phyloP scores from a whole-genome alignment of 2,329 filamentous ascomycete genomes.

The Fusarium scirpi region DNA sequence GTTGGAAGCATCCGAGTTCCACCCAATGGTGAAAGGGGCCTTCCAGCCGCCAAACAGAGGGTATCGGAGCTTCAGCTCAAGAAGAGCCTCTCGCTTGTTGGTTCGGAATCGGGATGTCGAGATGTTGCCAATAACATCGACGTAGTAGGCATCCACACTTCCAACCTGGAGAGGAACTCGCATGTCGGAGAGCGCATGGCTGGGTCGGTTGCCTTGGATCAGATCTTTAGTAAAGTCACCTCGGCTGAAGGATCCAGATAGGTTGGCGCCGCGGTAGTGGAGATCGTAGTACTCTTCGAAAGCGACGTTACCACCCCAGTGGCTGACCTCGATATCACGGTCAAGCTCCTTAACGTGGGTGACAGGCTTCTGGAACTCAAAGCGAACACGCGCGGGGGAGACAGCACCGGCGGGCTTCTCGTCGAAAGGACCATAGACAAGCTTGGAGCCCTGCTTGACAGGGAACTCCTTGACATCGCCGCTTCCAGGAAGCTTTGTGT shows the following conservation, averaged over 20 bases:
- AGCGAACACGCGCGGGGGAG: conserved; percentile 82
- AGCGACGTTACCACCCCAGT: conserved; percentile 97
- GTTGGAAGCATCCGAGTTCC: conserved; percentile 86
- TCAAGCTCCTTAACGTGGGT: conserved; percentile 83
- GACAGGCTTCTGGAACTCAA: conserved; percentile 95
- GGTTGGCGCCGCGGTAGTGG: conserved; percentile 85
- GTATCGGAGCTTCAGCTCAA: conserved; percentile 94
- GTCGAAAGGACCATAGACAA: conserved; percentile 90
- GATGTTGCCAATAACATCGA: conserved; percentile 95
- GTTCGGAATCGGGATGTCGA: conserved; percentile 90
- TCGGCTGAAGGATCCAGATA: conserved; percentile 78
- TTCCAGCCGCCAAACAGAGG: conserved; percentile 99
- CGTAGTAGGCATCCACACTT: conserved; percentile 91
- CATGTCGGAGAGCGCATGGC: conserved; percentile 83
- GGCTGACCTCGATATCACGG: conserved; percentile 93
- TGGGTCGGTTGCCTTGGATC: conserved; percentile 79
- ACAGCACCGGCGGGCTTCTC: conserved; percentile 82
- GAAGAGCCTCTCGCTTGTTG: conserved; percentile 79
- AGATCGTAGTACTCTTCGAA: conserved; percentile 95
- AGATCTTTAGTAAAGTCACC: conserved; percentile 78
- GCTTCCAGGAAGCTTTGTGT: conserved; percentile 75
- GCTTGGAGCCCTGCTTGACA: conserved; percentile 84
- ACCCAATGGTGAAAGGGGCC: conserved; percentile 95
- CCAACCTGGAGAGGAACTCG: conserved; percentile 83
- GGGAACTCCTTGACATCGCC: conserved; percentile 75